phyloP scores from a whole-genome alignment of 2,329 filamentous ascomycete genomes.

The Zymoseptoria tritici region DNA sequence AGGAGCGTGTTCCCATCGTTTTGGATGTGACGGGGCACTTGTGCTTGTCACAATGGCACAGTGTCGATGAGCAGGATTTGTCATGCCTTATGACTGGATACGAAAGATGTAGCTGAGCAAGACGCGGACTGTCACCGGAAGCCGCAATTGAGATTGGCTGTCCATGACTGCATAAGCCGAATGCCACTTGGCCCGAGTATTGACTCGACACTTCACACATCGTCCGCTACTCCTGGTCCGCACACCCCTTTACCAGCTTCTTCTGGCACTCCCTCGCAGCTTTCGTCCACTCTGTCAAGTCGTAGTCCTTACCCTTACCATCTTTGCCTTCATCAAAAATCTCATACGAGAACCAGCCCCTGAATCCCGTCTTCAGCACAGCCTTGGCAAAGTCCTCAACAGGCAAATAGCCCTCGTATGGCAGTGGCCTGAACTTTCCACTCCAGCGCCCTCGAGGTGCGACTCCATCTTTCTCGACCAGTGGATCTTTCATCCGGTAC shows the following conservation, averaged over 20 bases:
- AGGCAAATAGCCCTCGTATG: conserved; percentile 65
- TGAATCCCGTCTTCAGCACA: conserved; percentile 60
- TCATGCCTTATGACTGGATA: too few species aligned
- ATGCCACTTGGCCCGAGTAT: too few species aligned
- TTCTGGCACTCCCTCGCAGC: conserved; percentile 25
- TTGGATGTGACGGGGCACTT: too few species aligned
- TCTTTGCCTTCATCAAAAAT: conserved; percentile 57
- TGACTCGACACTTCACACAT: too few species aligned
- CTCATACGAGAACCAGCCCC: conserved; percentile 61
- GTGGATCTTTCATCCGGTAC: conserved; percentile 53
- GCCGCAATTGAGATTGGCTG: too few species aligned
- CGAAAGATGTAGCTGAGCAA: too few species aligned
- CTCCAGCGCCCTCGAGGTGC: conserved; percentile 62
- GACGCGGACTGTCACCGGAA: too few species aligned
- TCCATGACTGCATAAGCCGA: too few species aligned
- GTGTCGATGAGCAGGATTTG: too few species aligned
- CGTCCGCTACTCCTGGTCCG: neutral
- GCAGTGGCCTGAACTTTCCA: conserved; percentile 60
- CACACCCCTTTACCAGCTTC: conserved; percentile 33
- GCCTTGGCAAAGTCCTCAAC: conserved; percentile 57
- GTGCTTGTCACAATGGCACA: too few species aligned
- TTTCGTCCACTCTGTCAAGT: conserved; percentile 34
- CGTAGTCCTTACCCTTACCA: conserved; percentile 47
- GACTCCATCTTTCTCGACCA: conserved; percentile 47
- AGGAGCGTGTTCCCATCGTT: too few species aligned